phyloP scores from a whole-genome alignment of 2,329 filamentous ascomycete species.

The Amphichorda felina region DNA sequence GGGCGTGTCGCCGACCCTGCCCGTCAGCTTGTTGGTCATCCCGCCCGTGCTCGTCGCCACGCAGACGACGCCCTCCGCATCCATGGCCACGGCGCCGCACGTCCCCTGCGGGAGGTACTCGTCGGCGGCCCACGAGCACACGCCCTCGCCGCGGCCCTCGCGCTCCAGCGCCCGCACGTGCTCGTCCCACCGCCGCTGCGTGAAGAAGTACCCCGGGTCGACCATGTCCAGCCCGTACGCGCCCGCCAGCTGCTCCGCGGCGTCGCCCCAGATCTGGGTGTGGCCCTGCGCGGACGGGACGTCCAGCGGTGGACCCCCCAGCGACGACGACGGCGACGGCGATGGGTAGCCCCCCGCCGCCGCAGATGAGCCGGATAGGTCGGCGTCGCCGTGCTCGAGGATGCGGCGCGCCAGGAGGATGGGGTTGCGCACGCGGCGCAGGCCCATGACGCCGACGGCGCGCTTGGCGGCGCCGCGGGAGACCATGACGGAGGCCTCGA shows the following conservation, averaged over 20 bases:
- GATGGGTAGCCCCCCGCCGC: constrained; percentile 12
- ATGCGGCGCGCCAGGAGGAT: constrained; percentile 62
- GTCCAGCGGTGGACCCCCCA: constrained; percentile 14
- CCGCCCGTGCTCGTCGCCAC: constrained; percentile 61
- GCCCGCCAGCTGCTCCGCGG: constrained; percentile 57
- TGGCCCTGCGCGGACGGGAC: constrained; percentile 54
- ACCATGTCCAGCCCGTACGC: constrained; percentile 62
- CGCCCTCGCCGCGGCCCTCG: constrained; percentile 25
- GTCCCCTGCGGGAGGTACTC: constrained; percentile 75
- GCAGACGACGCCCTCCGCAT: constrained; percentile 63
- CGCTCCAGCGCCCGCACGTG: constrained; percentile 48
- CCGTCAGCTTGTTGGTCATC: constrained; percentile 79
- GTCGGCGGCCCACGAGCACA: constrained; percentile 42
- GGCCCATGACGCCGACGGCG: constrained; percentile 63
- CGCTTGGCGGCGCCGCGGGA: constrained; percentile 61
- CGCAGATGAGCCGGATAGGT: constrained; percentile 24
- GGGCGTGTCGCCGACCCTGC: constrained; percentile 77
- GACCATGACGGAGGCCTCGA: constrained; percentile 83
- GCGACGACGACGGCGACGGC: not conserved
- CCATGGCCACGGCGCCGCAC: constrained; percentile 70
- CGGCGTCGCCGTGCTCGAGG: constrained; percentile 53
- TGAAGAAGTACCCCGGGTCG: constrained; percentile 64
- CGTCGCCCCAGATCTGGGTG: constrained; percentile 53
- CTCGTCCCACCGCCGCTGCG: constrained; percentile 66
- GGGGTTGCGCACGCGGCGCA: constrained; percentile 67